Conservation (phyloP, 768 basidiomycete genomes). For the Pulveroboletus sp. region DNA sequence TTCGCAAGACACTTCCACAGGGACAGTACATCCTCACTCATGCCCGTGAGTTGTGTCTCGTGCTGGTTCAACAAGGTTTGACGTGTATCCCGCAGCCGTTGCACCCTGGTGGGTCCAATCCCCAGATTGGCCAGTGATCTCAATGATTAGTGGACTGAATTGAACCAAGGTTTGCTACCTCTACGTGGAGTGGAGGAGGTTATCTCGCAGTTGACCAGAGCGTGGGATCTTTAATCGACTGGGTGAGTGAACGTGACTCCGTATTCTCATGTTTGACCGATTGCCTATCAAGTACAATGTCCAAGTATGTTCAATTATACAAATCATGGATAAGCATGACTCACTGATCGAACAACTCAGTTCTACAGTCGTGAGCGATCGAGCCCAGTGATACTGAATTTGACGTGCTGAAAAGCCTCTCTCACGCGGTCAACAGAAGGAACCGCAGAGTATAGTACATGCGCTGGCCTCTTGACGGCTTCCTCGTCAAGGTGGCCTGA, state of each 20-base stretch:
- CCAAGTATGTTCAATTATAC: slow-evolving; percentile 26
- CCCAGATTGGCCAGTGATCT: not conserved
- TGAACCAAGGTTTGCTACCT: slow-evolving; percentile 18
- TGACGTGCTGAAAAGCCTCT: not conserved
- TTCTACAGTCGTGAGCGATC: slow-evolving; percentile 28
- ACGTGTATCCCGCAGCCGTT: slow-evolving; percentile 10
- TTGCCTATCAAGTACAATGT: slow-evolving; percentile 29
- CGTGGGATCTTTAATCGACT: slow-evolving; percentile 45
- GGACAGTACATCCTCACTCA: slow-evolving; percentile 33
- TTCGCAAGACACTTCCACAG: slow-evolving; percentile 31
- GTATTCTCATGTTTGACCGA: not conserved
- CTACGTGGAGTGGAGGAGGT: slow-evolving; percentile 25
- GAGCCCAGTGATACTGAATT: not conserved
- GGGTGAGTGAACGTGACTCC: slow-evolving; percentile 26
- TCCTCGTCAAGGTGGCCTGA: slow-evolving; percentile 61
- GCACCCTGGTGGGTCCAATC: slow-evolving; percentile 17
- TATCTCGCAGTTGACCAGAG: slow-evolving; percentile 35
- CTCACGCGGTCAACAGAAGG: slow-evolving; percentile 42
- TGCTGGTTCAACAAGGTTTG: not conserved
- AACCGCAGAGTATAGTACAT: slow-evolving; percentile 58
- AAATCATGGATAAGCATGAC: slow-evolving; percentile 1
- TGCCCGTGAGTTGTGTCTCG: slow-evolving; percentile 27
- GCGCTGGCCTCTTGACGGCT: slow-evolving; percentile 49
- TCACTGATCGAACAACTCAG: slow-evolving; percentile 3
- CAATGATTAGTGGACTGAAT: not conserved